A percentile compares a stretch with the other conserved stretches of the same genome.
Evolutionary conservation across 345 rosid species (phyloP).

Genomic region (Turnera subulata): DNA sequence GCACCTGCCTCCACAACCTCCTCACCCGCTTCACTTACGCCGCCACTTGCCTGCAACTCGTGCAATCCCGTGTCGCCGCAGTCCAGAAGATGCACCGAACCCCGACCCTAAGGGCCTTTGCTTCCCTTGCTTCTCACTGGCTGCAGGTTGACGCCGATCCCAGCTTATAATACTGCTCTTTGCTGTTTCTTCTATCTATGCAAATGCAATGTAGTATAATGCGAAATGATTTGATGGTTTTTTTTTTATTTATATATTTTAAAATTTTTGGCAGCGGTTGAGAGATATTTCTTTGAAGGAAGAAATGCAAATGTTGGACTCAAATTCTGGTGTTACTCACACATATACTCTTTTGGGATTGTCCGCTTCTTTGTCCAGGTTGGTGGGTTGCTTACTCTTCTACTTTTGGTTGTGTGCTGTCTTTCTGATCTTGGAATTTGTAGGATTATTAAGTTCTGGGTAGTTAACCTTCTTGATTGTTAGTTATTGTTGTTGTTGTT

Average conservation of each 20-base stretch:
- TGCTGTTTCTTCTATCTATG: neutral
- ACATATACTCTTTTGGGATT: slow-evolving; percentile 70
- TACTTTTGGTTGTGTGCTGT: too few relatives aligned
- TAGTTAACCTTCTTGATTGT: slow-evolving; percentile 7
- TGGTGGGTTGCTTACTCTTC: slow-evolving; percentile 44
- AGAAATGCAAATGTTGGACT: slow-evolving; percentile 54
- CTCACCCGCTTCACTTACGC: slow-evolving; percentile 57
- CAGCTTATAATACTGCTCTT: neutral
- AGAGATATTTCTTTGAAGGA: slow-evolving; percentile 78
- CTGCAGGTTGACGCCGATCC: slow-evolving; percentile 39
- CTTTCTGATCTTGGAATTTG: neutral
- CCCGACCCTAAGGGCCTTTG: slow-evolving; percentile 78
- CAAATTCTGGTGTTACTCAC: slow-evolving; percentile 35
- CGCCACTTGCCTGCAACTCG: slow-evolving; percentile 76
- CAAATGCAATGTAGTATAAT: too few relatives aligned
- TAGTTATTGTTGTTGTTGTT: neutral
- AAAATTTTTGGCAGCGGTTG: slow-evolving; percentile 43
- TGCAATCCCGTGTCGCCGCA: slow-evolving; percentile 39
- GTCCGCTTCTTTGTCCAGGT: slow-evolving; percentile 75
- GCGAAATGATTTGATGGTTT: neutral
- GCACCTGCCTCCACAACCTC: slow-evolving; percentile 49
- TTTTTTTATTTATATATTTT: neutral
- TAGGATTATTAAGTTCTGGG: slow-evolving; percentile 10
- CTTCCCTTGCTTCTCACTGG: slow-evolving; percentile 63
- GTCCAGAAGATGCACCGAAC: slow-evolving; percentile 23